phyloP scores from a whole-genome alignment of 2,329 filamentous ascomycete species.

The Microsporum ferrugineum region DNA sequence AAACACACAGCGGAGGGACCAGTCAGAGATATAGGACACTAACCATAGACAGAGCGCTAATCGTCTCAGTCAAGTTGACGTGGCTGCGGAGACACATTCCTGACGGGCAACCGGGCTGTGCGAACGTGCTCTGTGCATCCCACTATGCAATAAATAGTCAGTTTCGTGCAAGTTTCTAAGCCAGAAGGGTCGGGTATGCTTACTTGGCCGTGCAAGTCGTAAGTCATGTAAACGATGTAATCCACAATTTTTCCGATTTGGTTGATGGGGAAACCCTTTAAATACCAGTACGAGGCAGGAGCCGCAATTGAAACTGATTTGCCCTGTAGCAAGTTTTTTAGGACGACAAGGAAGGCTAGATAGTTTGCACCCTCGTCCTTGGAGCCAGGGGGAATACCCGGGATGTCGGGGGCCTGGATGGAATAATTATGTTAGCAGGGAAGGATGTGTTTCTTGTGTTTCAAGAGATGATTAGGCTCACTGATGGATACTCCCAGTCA shows the following conservation, averaged over 20 bases:
- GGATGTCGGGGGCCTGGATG: conserved; percentile 22
- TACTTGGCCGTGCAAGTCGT: conserved; percentile 22
- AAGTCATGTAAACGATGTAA: conserved; percentile 29
- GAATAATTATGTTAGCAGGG: conserved; percentile 14
- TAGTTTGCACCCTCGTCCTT: conserved; percentile 25
- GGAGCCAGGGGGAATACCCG: conserved; percentile 25
- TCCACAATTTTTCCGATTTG: conserved; percentile 19
- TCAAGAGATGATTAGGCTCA: neutral
- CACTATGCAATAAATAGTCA: neutral
- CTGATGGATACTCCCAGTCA: conserved; percentile 31
- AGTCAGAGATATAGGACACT: neutral
- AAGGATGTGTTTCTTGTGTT: neutral
- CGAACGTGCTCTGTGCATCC: neutral
- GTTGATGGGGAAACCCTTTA: conserved; percentile 19
- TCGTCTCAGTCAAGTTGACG: conserved; percentile 33
- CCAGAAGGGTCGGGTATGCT: neutral
- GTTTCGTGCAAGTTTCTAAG: neutral
- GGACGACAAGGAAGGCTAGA: conserved; percentile 18
- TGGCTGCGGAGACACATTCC: conserved; percentile 27
- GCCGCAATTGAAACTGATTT: conserved; percentile 19
- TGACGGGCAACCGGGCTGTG: conserved; percentile 16
- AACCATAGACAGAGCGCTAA: conserved; percentile 24
- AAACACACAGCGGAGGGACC: neutral
- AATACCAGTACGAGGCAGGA: conserved; percentile 23
- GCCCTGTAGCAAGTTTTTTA: conserved; percentile 11